Percentiles rank a stretch among this genome's conserved stretches.
Evolutionary conservation across 768 basidiomycete genomes (phyloP).

Genomic region (Phlegmacium glaucopus): DNA sequence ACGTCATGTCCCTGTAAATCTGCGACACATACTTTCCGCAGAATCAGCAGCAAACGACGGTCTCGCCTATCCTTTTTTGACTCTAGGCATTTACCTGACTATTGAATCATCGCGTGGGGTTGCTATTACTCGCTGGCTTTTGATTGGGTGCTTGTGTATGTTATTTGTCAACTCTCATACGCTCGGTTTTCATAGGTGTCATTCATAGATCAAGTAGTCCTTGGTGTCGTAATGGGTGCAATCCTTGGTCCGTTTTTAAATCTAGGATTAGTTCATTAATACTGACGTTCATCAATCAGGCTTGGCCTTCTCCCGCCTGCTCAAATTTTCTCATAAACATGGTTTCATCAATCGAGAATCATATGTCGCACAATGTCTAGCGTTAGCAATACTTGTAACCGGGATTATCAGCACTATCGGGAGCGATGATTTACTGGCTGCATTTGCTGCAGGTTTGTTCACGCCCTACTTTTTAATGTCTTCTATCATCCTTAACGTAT

Average conservation of each 20-base stretch:
- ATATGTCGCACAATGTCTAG: conserved; percentile 81
- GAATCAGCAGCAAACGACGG: conserved; percentile 97
- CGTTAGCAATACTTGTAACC: conserved; percentile 69
- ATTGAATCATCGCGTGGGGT: conserved; percentile 57
- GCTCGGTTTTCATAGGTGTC: not conserved
- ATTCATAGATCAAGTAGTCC: conserved; percentile 67
- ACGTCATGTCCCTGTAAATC: conserved; percentile 66
- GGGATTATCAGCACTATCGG: conserved; percentile 79
- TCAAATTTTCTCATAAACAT: conserved; percentile 44
- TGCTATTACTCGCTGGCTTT: conserved; percentile 82
- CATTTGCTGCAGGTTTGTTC: conserved; percentile 71
- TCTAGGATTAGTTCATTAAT: too few relatives aligned
- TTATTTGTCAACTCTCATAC: not conserved
- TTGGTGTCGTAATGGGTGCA: conserved; percentile 73
- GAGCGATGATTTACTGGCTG: conserved; percentile 84
- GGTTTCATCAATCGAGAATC: conserved; percentile 52
- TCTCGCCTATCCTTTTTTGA: conserved; percentile 89
- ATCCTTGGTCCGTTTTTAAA: conserved; percentile 35
- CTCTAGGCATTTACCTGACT: conserved; percentile 82
- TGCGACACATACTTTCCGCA: conserved; percentile 79
- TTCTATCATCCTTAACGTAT: not conserved
- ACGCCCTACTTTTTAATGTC: not conserved
- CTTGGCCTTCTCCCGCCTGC: conserved; percentile 61
- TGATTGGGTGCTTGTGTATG: conserved; percentile 75
- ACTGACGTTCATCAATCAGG: conserved; percentile 40